Percentiles rank a stretch among this genome's conserved stretches.
These are phyloP conservation scores for Penicillium soppii DNA, from an alignment of 495 filamentous ascomycete species.

Conservation along the genomic window DNA sequence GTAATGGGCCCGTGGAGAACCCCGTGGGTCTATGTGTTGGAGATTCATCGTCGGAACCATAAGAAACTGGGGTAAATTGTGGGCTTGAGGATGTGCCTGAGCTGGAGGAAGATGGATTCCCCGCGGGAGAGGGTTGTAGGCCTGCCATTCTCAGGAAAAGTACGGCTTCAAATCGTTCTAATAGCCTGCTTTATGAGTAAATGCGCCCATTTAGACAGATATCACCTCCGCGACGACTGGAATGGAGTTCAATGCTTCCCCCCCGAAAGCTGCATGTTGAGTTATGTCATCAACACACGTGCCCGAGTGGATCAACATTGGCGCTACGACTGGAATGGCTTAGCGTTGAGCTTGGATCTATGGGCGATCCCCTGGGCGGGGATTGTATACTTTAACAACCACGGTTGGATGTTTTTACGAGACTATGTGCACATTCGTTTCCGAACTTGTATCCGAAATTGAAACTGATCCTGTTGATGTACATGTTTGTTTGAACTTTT, in stretches of 20 bases:
- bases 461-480: not conserved
- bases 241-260: not conserved
- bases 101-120: slow-evolving; percentile 27
- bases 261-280: slow-evolving; percentile 3
- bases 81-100: slow-evolving; percentile 28
- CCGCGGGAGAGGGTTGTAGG: slow-evolving; percentile 27
- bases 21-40: slow-evolving; percentile 8
- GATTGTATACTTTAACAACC: not conserved
- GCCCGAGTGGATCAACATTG: no score
- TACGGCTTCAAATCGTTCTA: not conserved
- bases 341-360: slow-evolving; percentile 1
- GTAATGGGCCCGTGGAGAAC: slow-evolving; percentile 22
- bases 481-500: not conserved
- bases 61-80: slow-evolving; percentile 39
- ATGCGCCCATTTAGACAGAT: not conserved
- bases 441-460: not conserved
- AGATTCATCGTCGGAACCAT: slow-evolving; percentile 28
- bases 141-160: slow-evolving; percentile 20
- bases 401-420: not conserved
- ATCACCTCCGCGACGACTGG: not conserved
- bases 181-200: not conserved
- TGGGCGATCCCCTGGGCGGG: not conserved
- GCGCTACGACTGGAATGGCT: not conserved
- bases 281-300: slow-evolving; percentile 6
- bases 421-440: not conserved